Percentiles rank a stretch among this genome's conserved stretches.
Evolutionary conservation across 2,329 filamentous ascomycete genomes (phyloP).

Genomic region (Fusarium continuum): DNA sequence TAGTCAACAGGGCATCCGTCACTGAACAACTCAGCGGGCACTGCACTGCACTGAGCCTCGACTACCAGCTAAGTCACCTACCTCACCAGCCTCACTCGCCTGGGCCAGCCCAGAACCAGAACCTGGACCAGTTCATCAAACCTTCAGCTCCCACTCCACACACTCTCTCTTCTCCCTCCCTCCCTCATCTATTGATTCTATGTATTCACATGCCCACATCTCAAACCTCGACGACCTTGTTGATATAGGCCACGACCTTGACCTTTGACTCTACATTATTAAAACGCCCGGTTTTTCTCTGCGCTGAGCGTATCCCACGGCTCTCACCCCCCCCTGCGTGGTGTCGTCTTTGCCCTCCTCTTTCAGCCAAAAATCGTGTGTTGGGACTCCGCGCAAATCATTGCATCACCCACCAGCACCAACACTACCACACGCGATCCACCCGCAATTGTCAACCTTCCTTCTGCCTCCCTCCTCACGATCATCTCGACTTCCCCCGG

Average conservation of each 20-base stretch:
- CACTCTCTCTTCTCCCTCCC: slow-evolving; percentile 32
- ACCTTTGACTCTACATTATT: slow-evolving; percentile 24
- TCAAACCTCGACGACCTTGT: slow-evolving; percentile 24
- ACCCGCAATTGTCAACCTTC: slow-evolving; percentile 40
- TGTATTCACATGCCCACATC: slow-evolving; percentile 38
- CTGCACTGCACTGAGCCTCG: background rate
- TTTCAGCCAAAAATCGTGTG: slow-evolving; percentile 43
- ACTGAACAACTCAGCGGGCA: slow-evolving; percentile 14
- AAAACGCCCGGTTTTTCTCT: slow-evolving; percentile 18
- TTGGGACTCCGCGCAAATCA: slow-evolving; percentile 47
- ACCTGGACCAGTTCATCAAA: slow-evolving; percentile 27
- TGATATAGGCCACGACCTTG: slow-evolving; percentile 34
- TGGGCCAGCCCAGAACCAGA: background rate
- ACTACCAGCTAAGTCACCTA: background rate
- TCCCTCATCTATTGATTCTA: slow-evolving; percentile 43
- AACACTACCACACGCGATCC: slow-evolving; percentile 42
- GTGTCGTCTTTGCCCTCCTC: slow-evolving; percentile 24
- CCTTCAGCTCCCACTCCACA: slow-evolving; percentile 38
- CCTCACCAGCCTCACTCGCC: slow-evolving; percentile 18
- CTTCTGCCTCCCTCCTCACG: slow-evolving; percentile 33
- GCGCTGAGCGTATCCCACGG: slow-evolving; percentile 24
- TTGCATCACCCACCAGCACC: slow-evolving; percentile 44
- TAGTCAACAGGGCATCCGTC: slow-evolving; percentile 18
- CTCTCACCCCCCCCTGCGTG: slow-evolving; percentile 6
- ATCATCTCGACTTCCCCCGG: slow-evolving; percentile 34